Evolutionary conservation across 108 stramenopile species (phyloP), one percentile per base, ranked within the genome.

Genomic region (Aurantiochytrium sp.): DNA sequence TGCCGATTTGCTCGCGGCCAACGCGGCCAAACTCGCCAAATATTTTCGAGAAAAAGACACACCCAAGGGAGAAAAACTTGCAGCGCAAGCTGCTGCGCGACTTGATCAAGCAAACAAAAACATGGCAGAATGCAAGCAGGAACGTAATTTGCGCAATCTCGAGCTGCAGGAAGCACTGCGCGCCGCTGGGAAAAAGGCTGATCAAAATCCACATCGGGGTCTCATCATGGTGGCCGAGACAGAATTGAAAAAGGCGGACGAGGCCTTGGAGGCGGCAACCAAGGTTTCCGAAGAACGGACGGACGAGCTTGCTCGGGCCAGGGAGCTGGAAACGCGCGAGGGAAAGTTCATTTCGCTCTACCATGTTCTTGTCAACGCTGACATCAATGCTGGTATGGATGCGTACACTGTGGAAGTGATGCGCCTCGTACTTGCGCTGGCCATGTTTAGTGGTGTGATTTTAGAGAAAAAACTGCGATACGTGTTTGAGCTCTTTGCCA

Each of bases 191-290:
- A 83, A 83, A 35, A 83, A 83, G 45, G 76, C 76, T 3, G 76
- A 83, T 45, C 19, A 53, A 12, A 83, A 83, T 4, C 76, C 76
- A 6, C 76, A 83, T 35, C 76, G 76, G 12, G 51, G 76, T 6
- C n/a, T 83, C n/a, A 83, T 83, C 51, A 47, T 83, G 45, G 76
- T 83, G 45, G 76, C 76, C 45, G 76, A 83, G 51, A 28, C 43
- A 0, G 76, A 83, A 53, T 45, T 83, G 23, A 83, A 83, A 53
- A 83, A 53, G 51, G 76, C 51, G 10, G 76, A 83, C 51, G 45
- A 47, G n/a, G 76, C 76, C 12, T 23, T 83, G 6, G 18, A 83
- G 51, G 23, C 45, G 6, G 76, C 76, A 14, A 18, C 64, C 2
- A 18, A 69, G 42, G 64, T 23, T 0, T 14, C 42, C 3, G 64